Evolutionary conservation across 257 asterid genomes (phyloP).

Genomic region (Nicotiana knightiana): DNA sequence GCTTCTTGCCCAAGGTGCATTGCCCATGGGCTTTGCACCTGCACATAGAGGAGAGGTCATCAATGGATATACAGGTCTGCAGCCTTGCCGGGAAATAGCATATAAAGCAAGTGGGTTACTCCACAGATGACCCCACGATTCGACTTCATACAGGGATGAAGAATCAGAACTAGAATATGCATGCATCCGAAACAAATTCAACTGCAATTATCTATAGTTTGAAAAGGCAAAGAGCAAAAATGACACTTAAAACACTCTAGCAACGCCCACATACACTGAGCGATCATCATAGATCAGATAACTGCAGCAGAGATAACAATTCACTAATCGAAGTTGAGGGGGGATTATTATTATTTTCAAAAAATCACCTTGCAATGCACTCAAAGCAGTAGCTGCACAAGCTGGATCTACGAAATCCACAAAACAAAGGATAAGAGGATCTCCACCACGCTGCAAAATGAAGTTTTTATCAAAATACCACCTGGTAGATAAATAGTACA

Average conservation of each 20-base stretch:
- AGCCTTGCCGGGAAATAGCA: not conserved
- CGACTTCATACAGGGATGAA: not conserved
- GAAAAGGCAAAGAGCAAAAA: not conserved
- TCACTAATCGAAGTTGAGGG: not conserved
- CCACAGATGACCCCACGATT: not conserved
- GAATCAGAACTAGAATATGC: constrained; percentile 2
- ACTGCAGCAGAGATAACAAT: not conserved
- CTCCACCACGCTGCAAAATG: constrained; percentile 47
- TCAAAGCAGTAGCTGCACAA: constrained; percentile 58
- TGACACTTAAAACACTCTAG: not conserved
- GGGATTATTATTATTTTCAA: not conserved
- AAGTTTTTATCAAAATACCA: constrained; percentile 2
- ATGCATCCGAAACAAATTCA: not conserved
- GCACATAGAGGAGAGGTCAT: not conserved
- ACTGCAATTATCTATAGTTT: not conserved
- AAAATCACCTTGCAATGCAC: constrained; percentile 45
- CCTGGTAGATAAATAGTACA: not conserved
- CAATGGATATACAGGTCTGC: not conserved
- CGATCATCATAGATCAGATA: not conserved
- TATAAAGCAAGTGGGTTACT: not conserved
- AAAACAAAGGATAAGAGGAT: constrained; percentile 45
- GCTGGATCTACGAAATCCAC: constrained; percentile 51
- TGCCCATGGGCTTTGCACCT: not conserved
- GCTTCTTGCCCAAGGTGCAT: not conserved
- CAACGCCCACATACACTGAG: not conserved